phyloP scores from a whole-genome alignment of 2,329 filamentous ascomycete species.

The Aotearoamyces nothofagi region DNA sequence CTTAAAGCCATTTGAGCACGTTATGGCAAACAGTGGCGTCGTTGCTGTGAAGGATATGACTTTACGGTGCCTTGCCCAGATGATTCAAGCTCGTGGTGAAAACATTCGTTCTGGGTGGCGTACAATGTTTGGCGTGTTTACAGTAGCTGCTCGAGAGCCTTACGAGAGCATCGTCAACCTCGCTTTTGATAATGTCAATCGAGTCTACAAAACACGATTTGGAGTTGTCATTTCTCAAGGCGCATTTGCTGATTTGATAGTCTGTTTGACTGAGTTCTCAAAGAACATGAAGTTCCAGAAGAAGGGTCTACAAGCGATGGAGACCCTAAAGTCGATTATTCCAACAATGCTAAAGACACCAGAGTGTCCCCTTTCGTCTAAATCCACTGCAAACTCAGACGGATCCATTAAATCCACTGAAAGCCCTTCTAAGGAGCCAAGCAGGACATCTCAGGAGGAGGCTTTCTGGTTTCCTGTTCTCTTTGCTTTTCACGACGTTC shows the following conservation, averaged over 20 bases:
- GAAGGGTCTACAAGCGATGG: slow-evolving; percentile 91
- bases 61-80: slow-evolving; percentile 87
- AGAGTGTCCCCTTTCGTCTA: slow-evolving; percentile 77
- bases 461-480: slow-evolving; percentile 98
- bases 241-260: slow-evolving; percentile 89
- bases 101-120: slow-evolving; percentile 98
- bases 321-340: slow-evolving; percentile 84
- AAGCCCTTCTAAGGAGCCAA: slow-evolving; percentile 41
- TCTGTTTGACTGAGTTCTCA: slow-evolving; percentile 94
- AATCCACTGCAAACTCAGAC: slow-evolving; percentile 25
- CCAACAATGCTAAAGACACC: slow-evolving; percentile 91
- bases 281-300: slow-evolving; percentile 99
- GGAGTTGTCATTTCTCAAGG: slow-evolving; percentile 93
- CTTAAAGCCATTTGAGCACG: slow-evolving; percentile 93
- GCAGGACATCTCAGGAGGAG: slow-evolving; percentile 80
- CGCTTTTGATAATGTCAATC: slow-evolving; percentile 90
- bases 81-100: slow-evolving; percentile 94
- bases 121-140: slow-evolving; percentile 99
- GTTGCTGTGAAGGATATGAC: slow-evolving; percentile 96
- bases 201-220: slow-evolving; percentile 91
- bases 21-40: slow-evolving; percentile 84
- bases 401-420: slow-evolving; percentile 17
- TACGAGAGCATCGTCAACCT: slow-evolving; percentile 94
- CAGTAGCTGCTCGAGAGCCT: slow-evolving; percentile 81
- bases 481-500: slow-evolving; percentile 94